Conservation (phyloP, 1,139 yeast genomes). For the Geotrichum fermentans region DNA sequence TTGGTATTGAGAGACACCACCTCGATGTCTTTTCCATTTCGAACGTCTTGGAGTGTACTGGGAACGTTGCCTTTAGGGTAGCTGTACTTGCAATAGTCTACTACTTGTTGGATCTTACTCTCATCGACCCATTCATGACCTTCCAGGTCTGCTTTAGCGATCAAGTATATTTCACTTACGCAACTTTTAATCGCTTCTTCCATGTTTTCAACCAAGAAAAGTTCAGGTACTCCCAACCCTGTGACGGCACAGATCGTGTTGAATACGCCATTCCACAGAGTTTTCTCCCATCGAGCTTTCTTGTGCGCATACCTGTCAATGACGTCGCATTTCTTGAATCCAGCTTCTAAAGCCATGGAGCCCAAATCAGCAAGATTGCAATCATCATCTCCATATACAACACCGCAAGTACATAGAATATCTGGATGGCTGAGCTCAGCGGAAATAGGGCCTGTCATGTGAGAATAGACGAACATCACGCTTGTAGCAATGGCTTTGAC, state of each 20-base stretch:
- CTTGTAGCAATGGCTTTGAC: background rate
- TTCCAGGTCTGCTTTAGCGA: background rate
- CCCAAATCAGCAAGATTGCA: background rate
- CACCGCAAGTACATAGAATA: background rate
- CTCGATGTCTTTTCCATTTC: background rate
- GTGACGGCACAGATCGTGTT: constrained; percentile 3
- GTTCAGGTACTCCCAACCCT: background rate
- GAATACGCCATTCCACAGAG: background rate
- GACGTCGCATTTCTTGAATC: background rate
- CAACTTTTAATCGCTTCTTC: background rate
- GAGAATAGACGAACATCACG: background rate
- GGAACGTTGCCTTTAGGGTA: background rate
- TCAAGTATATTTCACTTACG: background rate
- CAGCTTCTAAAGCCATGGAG: background rate
- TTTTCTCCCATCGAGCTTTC: background rate
- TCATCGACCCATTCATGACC: background rate
- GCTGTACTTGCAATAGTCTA: background rate
- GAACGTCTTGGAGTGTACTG: background rate
- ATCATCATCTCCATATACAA: background rate
- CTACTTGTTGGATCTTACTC: background rate
- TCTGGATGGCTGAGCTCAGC: constrained; percentile 1
- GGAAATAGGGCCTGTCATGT: background rate
- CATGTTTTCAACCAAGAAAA: background rate
- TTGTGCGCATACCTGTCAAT: background rate
- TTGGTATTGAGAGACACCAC: background rate